phyloP scores from a whole-genome alignment of 2,329 filamentous ascomycete genomes.

The Nemania abortiva region DNA sequence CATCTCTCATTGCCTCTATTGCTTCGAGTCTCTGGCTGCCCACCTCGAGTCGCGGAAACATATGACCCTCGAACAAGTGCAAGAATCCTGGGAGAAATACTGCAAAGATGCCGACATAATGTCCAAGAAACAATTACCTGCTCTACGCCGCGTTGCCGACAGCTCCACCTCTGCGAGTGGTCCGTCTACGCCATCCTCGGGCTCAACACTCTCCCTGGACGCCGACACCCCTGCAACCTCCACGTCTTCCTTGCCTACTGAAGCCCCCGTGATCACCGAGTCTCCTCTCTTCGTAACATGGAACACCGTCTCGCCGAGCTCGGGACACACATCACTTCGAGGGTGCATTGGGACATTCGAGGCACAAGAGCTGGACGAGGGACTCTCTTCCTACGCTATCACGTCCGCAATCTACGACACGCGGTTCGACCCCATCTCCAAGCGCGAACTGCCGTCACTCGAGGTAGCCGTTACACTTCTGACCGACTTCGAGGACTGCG shows the following conservation, averaged over 20 bases:
- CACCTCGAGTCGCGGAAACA: slow-evolving; percentile 77
- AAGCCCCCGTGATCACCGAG: slow-evolving; percentile 55
- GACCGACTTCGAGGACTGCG: slow-evolving; percentile 83
- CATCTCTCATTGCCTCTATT: slow-evolving; percentile 86
- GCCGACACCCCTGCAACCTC: slow-evolving; percentile 60
- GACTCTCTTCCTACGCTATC: slow-evolving; percentile 83
- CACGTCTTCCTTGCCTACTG: slow-evolving; percentile 54
- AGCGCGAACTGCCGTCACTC: slow-evolving; percentile 67
- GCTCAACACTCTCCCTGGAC: slow-evolving; percentile 54
- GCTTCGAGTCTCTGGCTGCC: slow-evolving; percentile 88
- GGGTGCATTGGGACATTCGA: slow-evolving; percentile 98
- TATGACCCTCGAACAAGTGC: slow-evolving; percentile 75
- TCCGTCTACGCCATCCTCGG: slow-evolving; percentile 48
- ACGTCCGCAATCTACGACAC: slow-evolving; percentile 78
- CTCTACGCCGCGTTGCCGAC: slow-evolving; percentile 45
- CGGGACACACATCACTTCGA: slow-evolving; percentile 76
- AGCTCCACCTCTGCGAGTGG: slow-evolving; percentile 47
- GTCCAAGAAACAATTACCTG: slow-evolving; percentile 50
- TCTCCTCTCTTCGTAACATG: slow-evolving; percentile 94
- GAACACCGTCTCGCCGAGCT: slow-evolving; percentile 75
- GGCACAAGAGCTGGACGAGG: slow-evolving; percentile 76
- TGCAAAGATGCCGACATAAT: slow-evolving; percentile 41
- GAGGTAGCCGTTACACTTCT: slow-evolving; percentile 83
- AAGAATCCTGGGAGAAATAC: slow-evolving; percentile 71
- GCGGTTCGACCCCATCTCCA: slow-evolving; percentile 69